Conservation (phyloP, 257 asterid genomes). For the Rehmannia glutinosa region DNA sequence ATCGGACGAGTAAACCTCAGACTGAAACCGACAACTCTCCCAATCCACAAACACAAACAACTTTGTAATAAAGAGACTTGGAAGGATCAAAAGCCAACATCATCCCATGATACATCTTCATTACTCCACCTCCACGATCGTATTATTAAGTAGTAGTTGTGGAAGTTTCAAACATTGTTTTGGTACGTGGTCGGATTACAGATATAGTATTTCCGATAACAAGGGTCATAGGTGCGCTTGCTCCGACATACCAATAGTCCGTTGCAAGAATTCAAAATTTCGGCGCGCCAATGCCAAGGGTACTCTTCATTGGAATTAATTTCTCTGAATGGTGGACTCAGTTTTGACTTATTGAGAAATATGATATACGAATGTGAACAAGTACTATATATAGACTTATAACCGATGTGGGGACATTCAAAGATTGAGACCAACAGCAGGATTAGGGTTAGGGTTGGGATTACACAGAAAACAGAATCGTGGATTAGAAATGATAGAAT, state of each 20-base stretch:
- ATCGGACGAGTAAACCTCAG: not conserved
- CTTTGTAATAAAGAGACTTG: not conserved
- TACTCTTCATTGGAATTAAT: too few species aligned
- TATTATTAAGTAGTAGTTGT: too few species aligned
- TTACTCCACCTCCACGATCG: not conserved
- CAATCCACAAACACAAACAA: not conserved
- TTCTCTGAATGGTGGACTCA: too few species aligned
- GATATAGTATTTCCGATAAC: not conserved
- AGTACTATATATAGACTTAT: too few species aligned
- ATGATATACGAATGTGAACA: too few species aligned
- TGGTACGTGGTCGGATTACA: not conserved
- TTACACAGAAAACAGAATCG: not conserved
- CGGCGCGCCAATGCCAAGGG: not conserved
- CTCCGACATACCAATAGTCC: not conserved
- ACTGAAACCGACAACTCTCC: not conserved
- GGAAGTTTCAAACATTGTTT: not conserved
- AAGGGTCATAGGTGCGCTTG: too few species aligned
- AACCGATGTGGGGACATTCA: not conserved
- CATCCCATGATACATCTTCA: too few species aligned
- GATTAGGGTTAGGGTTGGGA: not conserved
- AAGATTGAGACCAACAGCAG: not conserved
- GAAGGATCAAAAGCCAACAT: not conserved
- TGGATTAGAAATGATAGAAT: not conserved
- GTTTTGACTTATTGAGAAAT: too few species aligned
- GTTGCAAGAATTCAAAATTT: not conserved